Evolutionary conservation across 495 filamentous ascomycete species (phyloP), one percentile per base, ranked within the genome.

Genomic region (Symbiotaphrina buchneri): DNA sequence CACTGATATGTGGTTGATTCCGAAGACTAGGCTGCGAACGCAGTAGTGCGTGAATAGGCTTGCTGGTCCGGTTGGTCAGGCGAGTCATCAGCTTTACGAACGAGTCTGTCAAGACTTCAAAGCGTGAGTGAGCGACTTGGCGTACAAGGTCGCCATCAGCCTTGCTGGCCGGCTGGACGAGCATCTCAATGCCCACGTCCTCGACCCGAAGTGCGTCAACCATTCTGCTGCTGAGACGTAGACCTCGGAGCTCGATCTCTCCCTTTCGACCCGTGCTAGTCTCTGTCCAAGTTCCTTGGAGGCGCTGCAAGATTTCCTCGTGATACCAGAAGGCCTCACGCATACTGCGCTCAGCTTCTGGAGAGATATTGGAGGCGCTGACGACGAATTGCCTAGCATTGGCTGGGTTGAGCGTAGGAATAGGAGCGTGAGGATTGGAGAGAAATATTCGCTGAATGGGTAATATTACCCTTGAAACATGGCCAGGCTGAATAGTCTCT

Each of bases 261-360:
- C 84, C 84, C 24, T 55, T 51, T 24, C 79, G 57, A 1, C 54
- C 48, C 0, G 63, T 63, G 1, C 57, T 51, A 14, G 59, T 38
- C 17, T 80, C 74, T 20, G 55, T 63, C 84, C 84, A 94, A 2
- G 55, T 60, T 2, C 70, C 84, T 3, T 52, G 53, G 2, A 92
- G 47, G 14, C 59, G 56, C 36, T 77, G 74, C 6, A 94, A 60
- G 1, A 94, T 59, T 44, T 72, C 74, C 43, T 90, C 76, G 5
- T 84, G 65, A 52, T 81, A 93, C 84, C 84, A 93, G 49, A 93
- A 93, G 1, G 73, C 71, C 53, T 92, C 81, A 23, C 84, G 63
- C 25, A 61, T 72, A 5, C 71, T 66, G 21, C 72, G 65, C 49
- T 94, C 83, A 16, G 62, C 66, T 35, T 87, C 78, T 1, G 79